phyloP scores from a whole-genome alignment of 176 grass and related monocot species.

The Aegilops bicornis region DNA sequence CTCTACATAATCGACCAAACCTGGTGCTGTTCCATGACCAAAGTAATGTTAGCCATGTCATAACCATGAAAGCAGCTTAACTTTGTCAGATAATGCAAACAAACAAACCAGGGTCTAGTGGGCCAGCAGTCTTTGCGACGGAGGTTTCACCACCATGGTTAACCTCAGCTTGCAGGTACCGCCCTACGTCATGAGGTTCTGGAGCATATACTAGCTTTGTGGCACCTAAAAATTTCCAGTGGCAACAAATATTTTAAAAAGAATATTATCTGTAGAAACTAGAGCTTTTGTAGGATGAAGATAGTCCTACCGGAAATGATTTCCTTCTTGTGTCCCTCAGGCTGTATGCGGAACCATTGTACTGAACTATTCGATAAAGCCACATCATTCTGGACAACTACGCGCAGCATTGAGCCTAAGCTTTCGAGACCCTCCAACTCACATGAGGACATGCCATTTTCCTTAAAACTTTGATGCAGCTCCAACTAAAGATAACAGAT shows the following conservation, averaged over 20 bases:
- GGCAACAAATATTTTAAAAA: constrained; percentile 2
- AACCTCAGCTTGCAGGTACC: constrained; percentile 65
- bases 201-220: constrained; percentile 67
- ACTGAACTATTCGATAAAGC: constrained; percentile 49
- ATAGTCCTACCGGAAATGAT: constrained; percentile 67
- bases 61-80: constrained; percentile 14
- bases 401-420: constrained; percentile 58
- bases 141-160: constrained; percentile 37
- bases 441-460: constrained; percentile 32
- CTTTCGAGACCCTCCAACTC: constrained; percentile 67
- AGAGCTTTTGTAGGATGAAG: constrained; percentile 15
- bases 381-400: constrained; percentile 36
- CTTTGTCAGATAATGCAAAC: neutral
- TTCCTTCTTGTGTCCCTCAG: constrained; percentile 59
- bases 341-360: constrained; percentile 69
- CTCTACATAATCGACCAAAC: constrained; percentile 63
- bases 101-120: constrained; percentile 62
- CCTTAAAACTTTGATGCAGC: constrained; percentile 22
- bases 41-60: constrained; percentile 20
- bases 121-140: constrained; percentile 39
- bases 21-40: constrained; percentile 53
- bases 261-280: neutral
- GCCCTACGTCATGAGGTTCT: constrained; percentile 75
- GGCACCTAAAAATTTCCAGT: constrained; percentile 50
- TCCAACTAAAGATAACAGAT: constrained; percentile 48